phyloP scores from a whole-genome alignment of 148 eudicot species.

The Selenicereus undatus region DNA sequence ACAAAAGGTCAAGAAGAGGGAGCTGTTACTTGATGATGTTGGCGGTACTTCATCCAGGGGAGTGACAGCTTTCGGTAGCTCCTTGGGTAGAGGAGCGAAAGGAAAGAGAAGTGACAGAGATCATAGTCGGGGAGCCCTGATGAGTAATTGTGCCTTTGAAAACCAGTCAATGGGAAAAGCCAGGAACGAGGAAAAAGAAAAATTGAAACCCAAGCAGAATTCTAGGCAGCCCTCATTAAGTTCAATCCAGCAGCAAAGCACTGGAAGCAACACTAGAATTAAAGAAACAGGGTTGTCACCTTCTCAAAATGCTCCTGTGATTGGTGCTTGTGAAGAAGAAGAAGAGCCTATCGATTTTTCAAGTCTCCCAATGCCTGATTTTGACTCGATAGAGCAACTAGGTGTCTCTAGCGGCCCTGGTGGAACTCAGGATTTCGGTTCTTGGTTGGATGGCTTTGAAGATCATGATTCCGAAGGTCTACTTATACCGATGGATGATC shows the following conservation, averaged over 20 bases:
- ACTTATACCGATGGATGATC: conserved; percentile 56
- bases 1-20: conserved; percentile 29
- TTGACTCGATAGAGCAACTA: conserved; percentile 39
- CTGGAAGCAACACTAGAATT: conserved; percentile 16
- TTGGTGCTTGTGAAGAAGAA: conserved; percentile 23
- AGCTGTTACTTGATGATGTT: conserved; percentile 36
- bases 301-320: conserved; percentile 15
- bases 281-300: conserved; percentile 14
- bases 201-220: conserved; percentile 24
- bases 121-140: conserved; percentile 19
- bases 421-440: conserved; percentile 32
- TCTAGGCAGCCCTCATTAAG: conserved; percentile 1
- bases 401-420: conserved; percentile 25
- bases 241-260: conserved; percentile 19
- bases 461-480: conserved; percentile 46
- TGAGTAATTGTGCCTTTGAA: conserved; percentile 13
- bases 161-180: conserved; percentile 21
- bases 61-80: conserved; percentile 18
- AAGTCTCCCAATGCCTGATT: conserved; percentile 31
- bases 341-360: conserved; percentile 36
- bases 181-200: conserved; percentile 28
- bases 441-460: conserved; percentile 46
- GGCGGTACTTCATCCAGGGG: conserved; percentile 27
- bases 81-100: conserved; percentile 19
- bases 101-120: conserved; percentile 38